Base-by-base conservation (phyloP, 805 yeast species). In the Kluyveromyces siamensis region DNA sequence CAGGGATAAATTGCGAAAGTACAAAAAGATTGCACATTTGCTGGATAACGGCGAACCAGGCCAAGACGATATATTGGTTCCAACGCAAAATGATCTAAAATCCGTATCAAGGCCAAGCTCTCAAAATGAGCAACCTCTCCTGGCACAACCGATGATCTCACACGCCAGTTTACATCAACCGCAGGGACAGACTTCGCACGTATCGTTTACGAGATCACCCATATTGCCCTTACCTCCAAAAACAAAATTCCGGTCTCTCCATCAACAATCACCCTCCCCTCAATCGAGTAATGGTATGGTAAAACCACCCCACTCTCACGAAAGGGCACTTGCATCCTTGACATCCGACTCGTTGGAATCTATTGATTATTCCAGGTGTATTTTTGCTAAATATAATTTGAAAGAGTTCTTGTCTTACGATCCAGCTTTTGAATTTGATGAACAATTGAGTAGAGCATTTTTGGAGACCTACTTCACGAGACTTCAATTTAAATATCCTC, bases 401-500 rank as follows among this genome's bases (percentile, higher is more conserved):
- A 62, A 66, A 42, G 78, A 75, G 36, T 76, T 75, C 53, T 50
- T 75, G 33, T 61, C 68, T 9, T 61, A 63, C 52, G 80, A 76
- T 45, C 83, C 83, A 0, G 74, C 76, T 5, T 71, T 72, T 47
- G 76, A 76, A 48, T 69, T 79, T 48, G 81, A 78, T 54, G 74
- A 72, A 48, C 67, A 70, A 42, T 58, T 75, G 27, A 71, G 81
- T 2, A 69, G 76, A 50, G 75, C 76, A 30, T 71, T 79, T 36
- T 56, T 79, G 41, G 81, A 77, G 49, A 73, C 76, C n/a, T 78
- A 76, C 57, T 79, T 79, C 59, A 70, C 79, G 11, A 64, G 79
- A 45, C 58, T 79, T 37, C 83, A 79, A 54, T 75, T 75, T 60
- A 77, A 78, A 53, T 78, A 78, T 53, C 84, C 84, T 0, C 52